Conservation (phyloP, 768 basidiomycete genomes). For the Guyanaporus albipodus region DNA sequence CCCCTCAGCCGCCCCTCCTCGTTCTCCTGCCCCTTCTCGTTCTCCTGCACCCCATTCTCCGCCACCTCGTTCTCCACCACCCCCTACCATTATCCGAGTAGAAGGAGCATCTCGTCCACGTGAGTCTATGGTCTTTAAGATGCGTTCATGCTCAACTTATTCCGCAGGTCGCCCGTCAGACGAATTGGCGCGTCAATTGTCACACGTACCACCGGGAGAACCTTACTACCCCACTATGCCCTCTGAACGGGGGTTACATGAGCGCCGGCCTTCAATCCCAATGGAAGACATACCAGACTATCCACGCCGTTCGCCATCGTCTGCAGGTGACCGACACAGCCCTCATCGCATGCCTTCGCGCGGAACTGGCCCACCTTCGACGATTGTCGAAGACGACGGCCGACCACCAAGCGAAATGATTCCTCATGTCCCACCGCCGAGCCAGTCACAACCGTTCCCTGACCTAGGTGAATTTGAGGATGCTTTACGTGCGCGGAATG, state of each 20-base stretch:
- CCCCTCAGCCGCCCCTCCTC: conserved; percentile 3
- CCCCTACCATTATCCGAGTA: conserved; percentile 30
- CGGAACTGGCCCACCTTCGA: conserved; percentile 8
- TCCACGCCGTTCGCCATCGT: conserved; percentile 10
- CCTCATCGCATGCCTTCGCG: conserved; percentile 19
- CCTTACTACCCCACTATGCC: conserved; percentile 7
- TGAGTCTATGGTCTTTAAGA: conserved; percentile 3
- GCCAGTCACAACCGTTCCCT: conserved; percentile 7
- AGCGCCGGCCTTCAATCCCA: neutral
- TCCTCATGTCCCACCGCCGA: conserved; percentile 25
- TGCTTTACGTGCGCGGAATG: conserved; percentile 42
- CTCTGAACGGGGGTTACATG: conserved; percentile 4
- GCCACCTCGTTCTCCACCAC: conserved; percentile 24
- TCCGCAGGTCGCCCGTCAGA: conserved; percentile 16
- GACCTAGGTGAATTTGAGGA: conserved; percentile 40
- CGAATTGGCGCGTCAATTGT: conserved; percentile 5
- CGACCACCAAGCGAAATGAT: conserved; percentile 26
- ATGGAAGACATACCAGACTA: conserved; percentile 4
- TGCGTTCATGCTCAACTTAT: conserved; percentile 4
- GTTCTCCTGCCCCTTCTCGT: no score
- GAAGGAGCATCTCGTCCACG: conserved; percentile 17
- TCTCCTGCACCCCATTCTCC: no score
- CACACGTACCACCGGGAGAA: conserved; percentile 9
- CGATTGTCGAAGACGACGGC: conserved; percentile 12
- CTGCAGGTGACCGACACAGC: neutral